These are phyloP conservation scores for Dorcoceras hygrometricum DNA, from an alignment of 257 asterid genomes.

Conservation along the genomic window DNA sequence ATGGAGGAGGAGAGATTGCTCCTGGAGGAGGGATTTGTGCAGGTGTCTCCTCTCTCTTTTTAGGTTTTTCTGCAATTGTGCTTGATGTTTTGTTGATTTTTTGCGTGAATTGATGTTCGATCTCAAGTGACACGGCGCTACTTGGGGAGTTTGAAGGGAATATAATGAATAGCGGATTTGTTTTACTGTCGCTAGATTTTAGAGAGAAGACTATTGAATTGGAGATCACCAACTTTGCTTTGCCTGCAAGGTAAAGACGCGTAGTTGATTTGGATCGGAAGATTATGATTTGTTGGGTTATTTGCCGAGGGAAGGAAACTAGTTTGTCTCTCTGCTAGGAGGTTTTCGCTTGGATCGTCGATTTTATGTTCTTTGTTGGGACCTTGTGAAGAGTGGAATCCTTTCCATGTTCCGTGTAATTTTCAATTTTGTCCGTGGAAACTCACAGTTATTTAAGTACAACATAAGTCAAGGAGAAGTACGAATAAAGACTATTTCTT, in stretches of 20 bases:
- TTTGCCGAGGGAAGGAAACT: background rate
- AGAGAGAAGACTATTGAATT: background rate
- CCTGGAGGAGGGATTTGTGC: conserved; percentile 50
- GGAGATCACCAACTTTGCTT: background rate
- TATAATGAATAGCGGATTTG: background rate
- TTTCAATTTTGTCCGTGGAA: background rate
- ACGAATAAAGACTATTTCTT: background rate
- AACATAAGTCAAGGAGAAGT: background rate
- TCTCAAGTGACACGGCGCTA: background rate
- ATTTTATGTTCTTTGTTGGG: background rate
- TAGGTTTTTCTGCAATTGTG: background rate
- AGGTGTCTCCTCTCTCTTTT: conserved; percentile 39
- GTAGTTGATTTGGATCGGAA: conserved; percentile 19
- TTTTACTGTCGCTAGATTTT: background rate
- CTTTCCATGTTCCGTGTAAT: background rate
- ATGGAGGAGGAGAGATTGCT: conserved; percentile 58
- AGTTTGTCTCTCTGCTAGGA: background rate
- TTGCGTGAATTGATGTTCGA: background rate
- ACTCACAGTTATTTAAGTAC: background rate
- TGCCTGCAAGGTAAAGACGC: conserved; percentile 6
- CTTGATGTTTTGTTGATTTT: background rate
- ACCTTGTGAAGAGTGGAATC: background rate
- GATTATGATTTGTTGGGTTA: conserved; percentile 7
- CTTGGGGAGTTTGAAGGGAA: background rate
- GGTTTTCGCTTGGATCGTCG: conserved; percentile 11